Evolutionary conservation across 768 basidiomycete species (phyloP).

Genomic region (Russula virescens): DNA sequence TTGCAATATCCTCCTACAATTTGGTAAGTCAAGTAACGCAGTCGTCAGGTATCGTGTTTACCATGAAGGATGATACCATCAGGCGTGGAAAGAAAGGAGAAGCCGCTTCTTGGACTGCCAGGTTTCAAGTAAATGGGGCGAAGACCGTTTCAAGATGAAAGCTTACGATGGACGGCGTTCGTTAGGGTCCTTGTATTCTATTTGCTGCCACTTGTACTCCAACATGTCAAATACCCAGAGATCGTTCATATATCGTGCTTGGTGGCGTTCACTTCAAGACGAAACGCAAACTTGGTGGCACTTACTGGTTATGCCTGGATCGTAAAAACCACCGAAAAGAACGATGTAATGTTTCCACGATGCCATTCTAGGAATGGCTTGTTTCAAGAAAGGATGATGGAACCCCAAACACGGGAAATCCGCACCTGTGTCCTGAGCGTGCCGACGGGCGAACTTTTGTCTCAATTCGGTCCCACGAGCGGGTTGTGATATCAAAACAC

Average conservation of each 20-base stretch:
- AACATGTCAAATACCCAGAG: slow-evolving; percentile 83
- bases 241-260: slow-evolving; percentile 79
- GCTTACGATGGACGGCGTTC: slow-evolving; percentile 70
- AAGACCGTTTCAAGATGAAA: not conserved
- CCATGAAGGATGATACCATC: slow-evolving; percentile 83
- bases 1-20: slow-evolving; percentile 80
- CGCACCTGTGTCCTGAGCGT: slow-evolving; percentile 75
- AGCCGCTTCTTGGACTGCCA: slow-evolving; percentile 66
- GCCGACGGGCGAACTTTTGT: slow-evolving; percentile 77
- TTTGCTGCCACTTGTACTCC: slow-evolving; percentile 78
- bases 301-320: slow-evolving; percentile 77
- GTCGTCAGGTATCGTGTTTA: slow-evolving; percentile 26
- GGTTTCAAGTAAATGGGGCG: not conserved
- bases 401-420: slow-evolving; percentile 19
- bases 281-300: slow-evolving; percentile 2
- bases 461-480: slow-evolving; percentile 84
- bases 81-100: slow-evolving; percentile 71
- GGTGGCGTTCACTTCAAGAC: not conserved
- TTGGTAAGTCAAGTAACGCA: not conserved
- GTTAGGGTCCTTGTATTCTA: slow-evolving; percentile 59
- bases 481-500: slow-evolving; percentile 74
- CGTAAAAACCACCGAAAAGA: slow-evolving; percentile 88
- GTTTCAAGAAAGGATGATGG: not conserved
- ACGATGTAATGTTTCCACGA: slow-evolving; percentile 85
- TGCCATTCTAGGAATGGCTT: slow-evolving; percentile 57